Base-by-base conservation (phyloP, 2,329 filamentous ascomycete genomes). In the Beauveria scarabaeidicola region DNA sequence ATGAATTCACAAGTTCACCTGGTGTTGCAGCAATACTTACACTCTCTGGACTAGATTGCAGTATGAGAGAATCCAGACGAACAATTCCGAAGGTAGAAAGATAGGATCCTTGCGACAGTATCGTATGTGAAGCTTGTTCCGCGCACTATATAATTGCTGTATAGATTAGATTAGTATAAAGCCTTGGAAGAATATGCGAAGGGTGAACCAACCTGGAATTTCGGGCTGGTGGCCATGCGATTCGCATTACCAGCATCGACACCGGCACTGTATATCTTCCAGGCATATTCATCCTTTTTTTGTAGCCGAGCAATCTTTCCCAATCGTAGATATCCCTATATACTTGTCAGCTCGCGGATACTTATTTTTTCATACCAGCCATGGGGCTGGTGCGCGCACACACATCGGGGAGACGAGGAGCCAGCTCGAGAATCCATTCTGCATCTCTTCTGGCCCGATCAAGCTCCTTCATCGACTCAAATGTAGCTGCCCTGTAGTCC, bases 351-450 rank as follows among this genome's bases (percentile, higher is more conserved):
- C 44, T n/a, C 19, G 11, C 15, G 3, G 10, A 10, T 17, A 46
- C 36, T 25, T 1, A 21, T 21, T 13, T 5, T 27, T 25, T 15
- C 10, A 21, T 10, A 36, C 6, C 13, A 10, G 29, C 38, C 17
- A 23, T 41, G n/a, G 11, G 3, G 3, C 5, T 48, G 32, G 10
- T 13, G 25, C 41, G 4, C 6, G 9, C 43, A 36, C 70, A 41
- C 65, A 77, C 75, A 63, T 77, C 74, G 17, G 75, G 69, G 1
- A 72, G 65, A 40, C 69, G 67, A 23, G 75, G 75, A 6, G 75
- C 72, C 46, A 77, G 68, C 58, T 76, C 73, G 19, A 77, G 62
- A 23, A 77, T 70, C 74, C 75, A 77, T 64, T 74, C 72, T 9
- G 75, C 75, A 58, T 77, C 75, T 38, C 63, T 69, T 61, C 66